phyloP scores from a whole-genome alignment of 2,329 filamentous ascomycete species.

The Ophiostoma novo-ulmi region DNA sequence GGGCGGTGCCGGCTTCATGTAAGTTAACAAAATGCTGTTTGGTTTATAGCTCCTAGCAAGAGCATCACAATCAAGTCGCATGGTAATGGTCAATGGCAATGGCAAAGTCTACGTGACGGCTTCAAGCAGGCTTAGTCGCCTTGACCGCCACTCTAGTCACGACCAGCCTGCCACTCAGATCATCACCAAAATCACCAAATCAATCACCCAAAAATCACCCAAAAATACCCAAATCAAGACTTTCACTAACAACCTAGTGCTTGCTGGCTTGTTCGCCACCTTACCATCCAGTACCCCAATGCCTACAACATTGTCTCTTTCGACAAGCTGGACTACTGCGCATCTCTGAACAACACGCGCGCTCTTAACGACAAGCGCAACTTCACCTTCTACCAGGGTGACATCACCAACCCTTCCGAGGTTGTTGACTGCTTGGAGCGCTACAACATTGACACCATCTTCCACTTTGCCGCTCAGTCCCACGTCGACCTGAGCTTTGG shows the following conservation, averaged over 20 bases:
- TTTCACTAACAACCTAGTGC: constrained; percentile 47
- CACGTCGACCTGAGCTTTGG: constrained; percentile 80
- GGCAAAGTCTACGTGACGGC: neutral
- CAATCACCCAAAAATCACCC: neutral
- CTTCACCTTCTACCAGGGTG: constrained; percentile 74
- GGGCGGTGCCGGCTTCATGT: constrained; percentile 83
- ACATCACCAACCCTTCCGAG: constrained; percentile 66
- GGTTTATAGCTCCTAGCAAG: neutral
- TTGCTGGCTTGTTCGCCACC: constrained; percentile 76
- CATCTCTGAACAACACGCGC: constrained; percentile 73
- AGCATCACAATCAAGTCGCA: neutral
- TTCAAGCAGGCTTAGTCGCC: neutral
- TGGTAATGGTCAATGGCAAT: neutral
- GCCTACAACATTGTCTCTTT: constrained; percentile 77
- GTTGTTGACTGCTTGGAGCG: constrained; percentile 66
- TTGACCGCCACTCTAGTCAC: neutral
- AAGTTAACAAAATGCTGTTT: constrained; percentile 34
- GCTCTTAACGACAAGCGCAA: constrained; percentile 62
- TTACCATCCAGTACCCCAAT: constrained; percentile 66
- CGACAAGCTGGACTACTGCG: constrained; percentile 80
- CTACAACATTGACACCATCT: constrained; percentile 70
- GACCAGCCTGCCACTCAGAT: neutral
- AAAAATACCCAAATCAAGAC: no score
- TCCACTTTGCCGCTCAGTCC: constrained; percentile 82
- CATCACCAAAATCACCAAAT: neutral